Percentiles rank a stretch among this genome's conserved stretches.
phyloP scores from a whole-genome alignment of 257 asterid genomes.

The Solanum neorickii region DNA sequence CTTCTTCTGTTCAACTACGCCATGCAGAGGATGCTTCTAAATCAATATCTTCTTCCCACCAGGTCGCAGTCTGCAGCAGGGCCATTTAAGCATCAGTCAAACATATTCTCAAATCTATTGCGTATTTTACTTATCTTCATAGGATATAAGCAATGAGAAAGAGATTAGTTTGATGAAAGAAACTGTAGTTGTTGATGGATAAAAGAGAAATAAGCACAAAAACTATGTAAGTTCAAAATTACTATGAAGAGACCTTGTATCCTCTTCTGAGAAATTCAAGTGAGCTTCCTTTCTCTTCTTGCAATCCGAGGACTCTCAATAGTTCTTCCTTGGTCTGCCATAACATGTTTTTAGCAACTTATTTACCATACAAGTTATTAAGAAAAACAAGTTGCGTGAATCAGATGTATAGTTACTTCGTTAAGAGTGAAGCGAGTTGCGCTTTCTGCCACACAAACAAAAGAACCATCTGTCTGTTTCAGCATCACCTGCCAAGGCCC shows the following conservation, averaged over 20 bases:
- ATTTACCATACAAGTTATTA: neutral
- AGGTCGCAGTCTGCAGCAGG: slow-evolving; percentile 55
- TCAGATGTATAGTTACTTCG: slow-evolving; percentile 46
- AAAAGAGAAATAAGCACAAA: neutral
- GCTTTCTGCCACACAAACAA: slow-evolving; percentile 89
- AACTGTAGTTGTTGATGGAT: neutral
- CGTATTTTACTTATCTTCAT: neutral
- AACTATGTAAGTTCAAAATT: neutral
- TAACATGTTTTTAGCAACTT: neutral
- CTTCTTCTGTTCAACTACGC: slow-evolving; percentile 52
- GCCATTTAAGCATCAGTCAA: neutral
- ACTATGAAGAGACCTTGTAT: slow-evolving; percentile 44
- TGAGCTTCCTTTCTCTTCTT: slow-evolving; percentile 95
- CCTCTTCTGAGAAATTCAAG: slow-evolving; percentile 93
- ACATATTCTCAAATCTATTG: neutral
- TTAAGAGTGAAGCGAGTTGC: slow-evolving; percentile 68
- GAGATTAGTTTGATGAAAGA: neutral
- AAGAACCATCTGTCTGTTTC: slow-evolving; percentile 88
- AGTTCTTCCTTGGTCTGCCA: slow-evolving; percentile 91
- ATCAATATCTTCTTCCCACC: slow-evolving; percentile 93
- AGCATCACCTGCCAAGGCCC: slow-evolving; percentile 99
- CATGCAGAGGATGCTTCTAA: slow-evolving; percentile 70
- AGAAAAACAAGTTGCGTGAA: neutral
- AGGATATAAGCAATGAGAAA: neutral
- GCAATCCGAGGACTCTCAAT: slow-evolving; percentile 78